These are phyloP conservation scores for Punica granatum DNA, from an alignment of 345 rosid species.

Conservation along the genomic window DNA sequence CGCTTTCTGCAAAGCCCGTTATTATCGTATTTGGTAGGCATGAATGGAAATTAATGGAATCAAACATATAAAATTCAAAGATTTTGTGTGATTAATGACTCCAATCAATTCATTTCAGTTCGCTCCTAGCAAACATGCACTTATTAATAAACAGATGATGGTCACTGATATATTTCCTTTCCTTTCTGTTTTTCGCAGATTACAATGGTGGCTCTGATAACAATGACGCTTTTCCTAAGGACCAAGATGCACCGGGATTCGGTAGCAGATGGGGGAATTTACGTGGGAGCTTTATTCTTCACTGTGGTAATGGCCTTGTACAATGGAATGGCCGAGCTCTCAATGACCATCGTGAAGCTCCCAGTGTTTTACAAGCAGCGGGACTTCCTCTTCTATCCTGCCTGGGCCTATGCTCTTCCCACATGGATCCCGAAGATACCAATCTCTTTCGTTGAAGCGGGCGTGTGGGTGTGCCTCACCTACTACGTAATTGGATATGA, in stretches of 20 bases:
- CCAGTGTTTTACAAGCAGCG: constrained; percentile 74
- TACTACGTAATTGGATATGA: constrained; percentile 50
- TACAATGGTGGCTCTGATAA: constrained; percentile 7
- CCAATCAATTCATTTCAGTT: too few species aligned
- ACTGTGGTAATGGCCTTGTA: constrained; percentile 29
- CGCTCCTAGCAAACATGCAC: too few species aligned
- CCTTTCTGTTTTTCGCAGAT: constrained; percentile 3
- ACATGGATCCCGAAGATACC: constrained; percentile 45
- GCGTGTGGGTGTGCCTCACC: constrained; percentile 35
- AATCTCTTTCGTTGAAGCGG: constrained; percentile 36
- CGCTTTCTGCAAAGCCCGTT: too few species aligned
- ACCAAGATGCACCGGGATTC: constrained; percentile 13
- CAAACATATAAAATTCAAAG: too few species aligned
- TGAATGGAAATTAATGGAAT: too few species aligned
- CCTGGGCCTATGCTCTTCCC: constrained; percentile 59
- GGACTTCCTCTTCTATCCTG: constrained; percentile 46
- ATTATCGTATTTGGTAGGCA: too few species aligned
- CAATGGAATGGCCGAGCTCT: constrained; percentile 42
- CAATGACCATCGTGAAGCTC: constrained; percentile 57
- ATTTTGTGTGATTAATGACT: too few species aligned
- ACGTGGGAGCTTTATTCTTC: constrained; percentile 44
- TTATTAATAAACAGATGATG: too few species aligned
- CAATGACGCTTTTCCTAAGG: too few species aligned
- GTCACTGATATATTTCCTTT: too few species aligned
- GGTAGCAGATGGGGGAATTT: constrained; percentile 34